Evolutionary conservation across 768 basidiomycete species (phyloP), one percentile per base, ranked within the genome.

Genomic region (Serpula lacrymans): DNA sequence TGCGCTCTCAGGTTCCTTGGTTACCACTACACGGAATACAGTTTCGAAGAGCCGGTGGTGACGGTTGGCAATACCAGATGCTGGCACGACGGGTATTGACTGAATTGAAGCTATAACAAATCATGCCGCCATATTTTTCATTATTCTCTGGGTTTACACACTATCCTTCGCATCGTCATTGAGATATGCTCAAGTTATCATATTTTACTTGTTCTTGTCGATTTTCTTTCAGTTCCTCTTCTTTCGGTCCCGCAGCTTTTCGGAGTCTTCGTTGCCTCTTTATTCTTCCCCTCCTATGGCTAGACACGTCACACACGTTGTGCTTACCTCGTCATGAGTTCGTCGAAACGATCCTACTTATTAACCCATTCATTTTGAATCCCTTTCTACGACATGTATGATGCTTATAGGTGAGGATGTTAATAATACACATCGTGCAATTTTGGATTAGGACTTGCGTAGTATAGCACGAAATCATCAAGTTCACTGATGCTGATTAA

Each of bases 11-110:
- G 93, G 89, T 96, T 3, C 92, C 92, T 32, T 90, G 84, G 82
- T 68, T 97, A 35, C 91, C 92, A 3, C 65, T 98, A 14, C 88
- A 97, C 62, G 94, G 95, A 3, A 86, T 98, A 32, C 95, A 98
- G 57, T 98, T 97, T 69, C 81, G 95, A 34, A 75, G 95, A 46
- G 77, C 83, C 1, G 78, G 87, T 20, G 94, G 94, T 1, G 89
- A 95, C 50, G 88, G 86, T 0, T 97, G 93, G 93, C 92, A 96
- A 63, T 97, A 98, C 63, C 91, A 94, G 59, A 92, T 92, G 88
- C 75, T 98, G 28, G 93, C 89, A 17, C 75, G 88, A 50, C 75
- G 88, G 44, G 89, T 92, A 28, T 65, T 92, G 51, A 92, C 88
- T 27, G 89, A 92, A 61, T 74, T 92, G 58, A 91, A 91, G 65